phyloP scores from a whole-genome alignment of 106 monocot species.

The Dendrobium officinale region DNA sequence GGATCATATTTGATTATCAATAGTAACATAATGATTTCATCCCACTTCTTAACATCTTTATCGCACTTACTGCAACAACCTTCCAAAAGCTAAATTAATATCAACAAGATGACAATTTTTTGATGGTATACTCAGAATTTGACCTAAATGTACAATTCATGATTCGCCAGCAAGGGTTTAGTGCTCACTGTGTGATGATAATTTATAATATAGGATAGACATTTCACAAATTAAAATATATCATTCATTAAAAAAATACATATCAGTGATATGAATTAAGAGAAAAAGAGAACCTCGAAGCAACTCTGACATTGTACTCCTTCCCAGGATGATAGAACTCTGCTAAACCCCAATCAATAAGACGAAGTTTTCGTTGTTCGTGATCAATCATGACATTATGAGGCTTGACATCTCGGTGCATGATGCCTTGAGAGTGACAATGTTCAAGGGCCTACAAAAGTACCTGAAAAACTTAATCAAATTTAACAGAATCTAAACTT shows the following conservation, averaged over 20 bases:
- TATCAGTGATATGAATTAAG: not conserved
- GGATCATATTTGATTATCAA: not conserved
- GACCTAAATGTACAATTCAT: not conserved
- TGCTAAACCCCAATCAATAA: constrained; percentile 96
- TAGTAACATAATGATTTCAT: not conserved
- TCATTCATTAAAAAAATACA: not conserved
- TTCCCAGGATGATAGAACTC: constrained; percentile 97
- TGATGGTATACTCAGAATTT: not conserved
- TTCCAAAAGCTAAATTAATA: not conserved
- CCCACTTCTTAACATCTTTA: not conserved
- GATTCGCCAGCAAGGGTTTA: too few relatives aligned
- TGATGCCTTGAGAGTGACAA: constrained; percentile 95
- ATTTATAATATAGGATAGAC: not conserved
- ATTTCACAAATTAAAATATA: not conserved
- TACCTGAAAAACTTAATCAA: constrained; percentile 37
- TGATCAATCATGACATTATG: constrained; percentile 99
- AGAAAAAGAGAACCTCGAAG: constrained; percentile 56
- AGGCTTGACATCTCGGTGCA: constrained; percentile 98
- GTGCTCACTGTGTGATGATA: not conserved
- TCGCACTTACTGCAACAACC: not conserved
- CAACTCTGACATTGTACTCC: constrained; percentile 95
- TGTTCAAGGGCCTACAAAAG: constrained; percentile 80
- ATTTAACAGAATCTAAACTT: constrained; percentile 15
- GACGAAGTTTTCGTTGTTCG: constrained; percentile 74
- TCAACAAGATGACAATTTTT: not conserved